A percentile compares a stretch with the other conserved stretches of the same genome.
These are phyloP conservation scores for Pisolithus thermaeus DNA, from an alignment of 1,284 basidiomycete species.

Conservation along the genomic window DNA sequence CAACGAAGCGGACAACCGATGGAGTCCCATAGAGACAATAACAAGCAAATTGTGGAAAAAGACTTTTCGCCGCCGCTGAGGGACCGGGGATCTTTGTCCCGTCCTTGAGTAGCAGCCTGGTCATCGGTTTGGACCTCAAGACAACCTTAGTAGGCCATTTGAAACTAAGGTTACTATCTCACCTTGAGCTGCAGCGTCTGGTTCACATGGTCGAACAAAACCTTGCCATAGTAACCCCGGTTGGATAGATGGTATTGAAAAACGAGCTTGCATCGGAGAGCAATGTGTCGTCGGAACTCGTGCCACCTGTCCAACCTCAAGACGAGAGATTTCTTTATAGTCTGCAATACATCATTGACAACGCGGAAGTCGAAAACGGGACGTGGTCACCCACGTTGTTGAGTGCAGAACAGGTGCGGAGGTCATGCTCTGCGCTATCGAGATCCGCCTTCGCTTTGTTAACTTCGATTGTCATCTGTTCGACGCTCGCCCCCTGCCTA, in stretches of 20 bases:
- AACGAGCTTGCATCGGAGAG: constrained; percentile 76
- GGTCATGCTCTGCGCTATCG: constrained; percentile 54
- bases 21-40: constrained; percentile 93
- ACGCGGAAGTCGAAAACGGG: not conserved
- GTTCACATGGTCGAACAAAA: constrained; percentile 76
- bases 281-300: constrained; percentile 81
- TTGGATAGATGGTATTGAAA: constrained; percentile 81
- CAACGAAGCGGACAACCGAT: constrained; percentile 93
- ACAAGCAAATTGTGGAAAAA: constrained; percentile 91
- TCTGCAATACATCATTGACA: constrained; percentile 33
- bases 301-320: constrained; percentile 75
- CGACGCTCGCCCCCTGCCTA: constrained; percentile 73
- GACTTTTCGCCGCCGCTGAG: constrained; percentile 95
- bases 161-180: constrained; percentile 8
- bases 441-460: constrained; percentile 54
- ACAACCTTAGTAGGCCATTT: constrained; percentile 1
- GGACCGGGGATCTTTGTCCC: constrained; percentile 74
- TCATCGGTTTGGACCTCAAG: constrained; percentile 73
- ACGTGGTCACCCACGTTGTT: constrained; percentile 46
- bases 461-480: constrained; percentile 69
- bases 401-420: constrained; percentile 55
- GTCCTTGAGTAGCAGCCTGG: constrained; percentile 55
- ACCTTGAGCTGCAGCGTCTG: constrained; percentile 69
- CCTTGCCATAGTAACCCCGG: constrained; percentile 83
- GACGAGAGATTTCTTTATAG: constrained; percentile 57